Conservation (phyloP, 495 filamentous ascomycete species). For the Penicillium coprophilum region DNA sequence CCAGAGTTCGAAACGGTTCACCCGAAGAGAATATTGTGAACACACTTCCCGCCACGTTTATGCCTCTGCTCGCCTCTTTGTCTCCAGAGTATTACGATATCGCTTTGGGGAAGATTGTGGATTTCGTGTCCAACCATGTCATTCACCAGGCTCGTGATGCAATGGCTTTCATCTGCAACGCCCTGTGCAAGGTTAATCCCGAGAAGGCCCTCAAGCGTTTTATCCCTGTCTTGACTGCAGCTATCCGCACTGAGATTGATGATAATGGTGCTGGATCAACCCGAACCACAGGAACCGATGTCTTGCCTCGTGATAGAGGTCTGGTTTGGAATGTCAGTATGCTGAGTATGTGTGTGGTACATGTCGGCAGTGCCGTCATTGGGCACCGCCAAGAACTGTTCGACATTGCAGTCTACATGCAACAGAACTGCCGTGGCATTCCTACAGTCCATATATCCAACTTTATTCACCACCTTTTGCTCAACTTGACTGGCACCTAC, state of each 20-base stretch:
- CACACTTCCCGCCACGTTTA: conserved; percentile 87
- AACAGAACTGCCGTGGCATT: conserved; percentile 86
- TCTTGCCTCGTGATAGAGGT: conserved; percentile 86
- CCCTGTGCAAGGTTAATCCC: conserved; percentile 89
- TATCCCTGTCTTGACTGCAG: conserved; percentile 82
- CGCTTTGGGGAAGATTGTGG: conserved; percentile 83
- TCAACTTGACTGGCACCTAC: conserved; percentile 92
- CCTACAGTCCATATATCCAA: conserved; percentile 96
- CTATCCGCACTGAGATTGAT: conserved; percentile 94
- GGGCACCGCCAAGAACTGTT: conserved; percentile 85
- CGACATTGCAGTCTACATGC: conserved; percentile 92
- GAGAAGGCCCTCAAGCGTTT: conserved; percentile 88
- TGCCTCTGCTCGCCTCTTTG: conserved; percentile 85
- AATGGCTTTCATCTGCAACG: conserved; percentile 98
- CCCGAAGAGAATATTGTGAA: conserved; percentile 98
- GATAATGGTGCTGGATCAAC: conserved; percentile 97
- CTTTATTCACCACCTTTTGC: conserved; percentile 97
- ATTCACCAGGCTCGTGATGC: conserved; percentile 97
- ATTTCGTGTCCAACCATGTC: conserved; percentile 93
- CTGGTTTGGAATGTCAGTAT: conserved; percentile 97
- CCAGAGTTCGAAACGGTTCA: conserved; percentile 80
- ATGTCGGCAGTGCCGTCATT: conserved; percentile 86
- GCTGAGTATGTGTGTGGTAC: conserved; percentile 97
- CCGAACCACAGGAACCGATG: conserved; percentile 86
- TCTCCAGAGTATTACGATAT: conserved; percentile 92